Base-by-base conservation (phyloP, 352 stramenopile species). In the Globisporangium camurandrum region DNA sequence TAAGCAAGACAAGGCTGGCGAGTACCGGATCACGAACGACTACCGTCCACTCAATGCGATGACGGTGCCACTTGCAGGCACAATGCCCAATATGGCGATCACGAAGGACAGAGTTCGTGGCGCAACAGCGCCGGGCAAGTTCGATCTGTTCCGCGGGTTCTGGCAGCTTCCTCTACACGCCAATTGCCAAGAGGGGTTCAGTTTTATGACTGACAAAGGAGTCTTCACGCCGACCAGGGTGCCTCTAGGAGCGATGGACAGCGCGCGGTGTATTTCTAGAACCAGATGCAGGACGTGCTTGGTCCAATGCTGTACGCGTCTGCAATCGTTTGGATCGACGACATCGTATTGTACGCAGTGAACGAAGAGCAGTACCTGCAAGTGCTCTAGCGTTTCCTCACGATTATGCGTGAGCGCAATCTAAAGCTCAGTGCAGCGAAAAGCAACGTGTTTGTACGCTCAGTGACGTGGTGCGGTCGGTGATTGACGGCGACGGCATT, bases 131-230 rank as follows among this genome's bases (percentile, higher is more conserved):
- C n/a, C n/a, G 30, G 51, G 30, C 0, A 49, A 56, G 22, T 48
- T 61, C 16, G 62, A 66, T 23, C 46, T 66, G 36, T 49, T 56
- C 8, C 66, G 59, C 30, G 61, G 56, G 3, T 68, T 58, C 36
- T 68, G 51, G 56, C 51, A 64, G 41, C 24, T 64, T 7, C 49
- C 51, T 1, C 45, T 64, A 0, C 6, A 64, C 9, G 0, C 4
- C 10, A 52, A 54, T 3, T 56, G 47, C 27, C 57, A 52, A 9
- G 52, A 62, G 17, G 22, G 54, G 9, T 34, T 60, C 16, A 48
- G 17, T 10, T 66, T 62, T 28, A 49, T 58, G 30, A 62, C 52
- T 4, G 48, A 59, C 6, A 33, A 56, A 5, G 31, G 24, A 19
- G 47, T 64, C 5, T 61, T 53, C 41, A 51, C 46, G 1, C 23